phyloP scores from a whole-genome alignment of 2,329 filamentous ascomycete species.

The Coniella vitis region DNA sequence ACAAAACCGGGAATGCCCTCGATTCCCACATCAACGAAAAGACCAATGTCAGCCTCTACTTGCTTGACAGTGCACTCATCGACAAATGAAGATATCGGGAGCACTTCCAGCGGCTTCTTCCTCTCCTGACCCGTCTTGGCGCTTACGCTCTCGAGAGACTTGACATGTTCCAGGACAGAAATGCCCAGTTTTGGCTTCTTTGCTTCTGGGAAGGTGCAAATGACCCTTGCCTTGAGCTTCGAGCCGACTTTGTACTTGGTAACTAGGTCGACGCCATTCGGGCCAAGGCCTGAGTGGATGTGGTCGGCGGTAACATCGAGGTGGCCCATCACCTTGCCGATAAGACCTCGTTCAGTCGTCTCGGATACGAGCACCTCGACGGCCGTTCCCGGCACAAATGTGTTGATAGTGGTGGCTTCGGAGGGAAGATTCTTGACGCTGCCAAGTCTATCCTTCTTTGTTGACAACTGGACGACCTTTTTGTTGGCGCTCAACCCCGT shows the following conservation, averaged over 20 bases:
- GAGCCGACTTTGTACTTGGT: constrained; percentile 76
- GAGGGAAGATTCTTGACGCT: constrained; percentile 59
- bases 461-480: constrained; percentile 80
- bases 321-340: constrained; percentile 86
- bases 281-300: constrained; percentile 76
- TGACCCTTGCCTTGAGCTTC: constrained; percentile 78
- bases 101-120: constrained; percentile 46
- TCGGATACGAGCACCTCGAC: constrained; percentile 80
- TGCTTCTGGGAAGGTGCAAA: constrained; percentile 76
- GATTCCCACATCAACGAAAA: constrained; percentile 69
- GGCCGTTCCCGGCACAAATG: constrained; percentile 85
- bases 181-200: constrained; percentile 80
- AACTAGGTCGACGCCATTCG: constrained; percentile 61
- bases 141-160: constrained; percentile 50
- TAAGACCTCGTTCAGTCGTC: constrained; percentile 65
- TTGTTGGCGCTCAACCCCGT: constrained; percentile 68
- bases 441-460: constrained; percentile 62
- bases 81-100: constrained; percentile 69
- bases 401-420: constrained; percentile 79
- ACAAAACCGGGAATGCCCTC: constrained; percentile 74
- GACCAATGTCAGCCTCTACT: constrained; percentile 72
- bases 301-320: constrained; percentile 86
- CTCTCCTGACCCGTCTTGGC: constrained; percentile 34
- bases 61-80: constrained; percentile 72
- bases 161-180: constrained; percentile 79